phyloP scores from a whole-genome alignment of 495 filamentous ascomycete species.

The Pyrenula aspistea region DNA sequence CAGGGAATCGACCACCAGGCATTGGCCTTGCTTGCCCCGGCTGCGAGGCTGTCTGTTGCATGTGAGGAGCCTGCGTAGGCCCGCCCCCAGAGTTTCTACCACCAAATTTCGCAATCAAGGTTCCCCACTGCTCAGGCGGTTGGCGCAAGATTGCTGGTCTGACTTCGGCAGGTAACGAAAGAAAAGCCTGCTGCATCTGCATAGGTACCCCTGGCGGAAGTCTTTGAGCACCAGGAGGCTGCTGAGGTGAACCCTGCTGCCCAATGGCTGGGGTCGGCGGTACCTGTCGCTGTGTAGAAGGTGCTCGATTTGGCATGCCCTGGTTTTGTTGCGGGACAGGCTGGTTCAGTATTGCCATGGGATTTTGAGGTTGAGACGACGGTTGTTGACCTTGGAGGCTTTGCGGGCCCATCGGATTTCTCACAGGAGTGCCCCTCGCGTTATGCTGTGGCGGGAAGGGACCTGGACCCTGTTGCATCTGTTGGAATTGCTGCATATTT shows the following conservation, averaged over 20 bases:
- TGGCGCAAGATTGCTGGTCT: constrained; percentile 23
- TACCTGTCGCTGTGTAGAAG: constrained; percentile 33
- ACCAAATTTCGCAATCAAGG: constrained; percentile 16
- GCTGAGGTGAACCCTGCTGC: constrained; percentile 24
- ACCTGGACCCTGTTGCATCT: neutral
- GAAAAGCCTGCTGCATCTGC: constrained; percentile 22
- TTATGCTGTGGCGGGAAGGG: constrained; percentile 20
- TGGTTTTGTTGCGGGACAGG: constrained; percentile 38
- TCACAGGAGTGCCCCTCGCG: neutral
- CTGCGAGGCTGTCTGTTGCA: neutral
- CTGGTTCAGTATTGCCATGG: constrained; percentile 20
- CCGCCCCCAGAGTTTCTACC: neutral
- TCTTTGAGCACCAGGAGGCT: constrained; percentile 16
- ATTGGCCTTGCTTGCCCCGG: neutral
- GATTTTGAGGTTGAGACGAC: constrained; percentile 20
- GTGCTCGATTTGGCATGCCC: constrained; percentile 45
- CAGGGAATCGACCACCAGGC: neutral
- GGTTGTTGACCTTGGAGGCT: constrained; percentile 31
- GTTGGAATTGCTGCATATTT: constrained; percentile 20
- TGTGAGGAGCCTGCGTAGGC: neutral
- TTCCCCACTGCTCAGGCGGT: constrained; percentile 20
- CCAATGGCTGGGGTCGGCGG: constrained; percentile 26
- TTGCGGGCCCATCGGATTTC: constrained; percentile 21
- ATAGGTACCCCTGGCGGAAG: constrained; percentile 17
- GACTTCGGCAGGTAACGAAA: constrained; percentile 21